A percentile compares a stretch with the other conserved stretches of the same genome.
phyloP scores from a whole-genome alignment of 306 rosid genomes.

The Fragaria vesca region DNA sequence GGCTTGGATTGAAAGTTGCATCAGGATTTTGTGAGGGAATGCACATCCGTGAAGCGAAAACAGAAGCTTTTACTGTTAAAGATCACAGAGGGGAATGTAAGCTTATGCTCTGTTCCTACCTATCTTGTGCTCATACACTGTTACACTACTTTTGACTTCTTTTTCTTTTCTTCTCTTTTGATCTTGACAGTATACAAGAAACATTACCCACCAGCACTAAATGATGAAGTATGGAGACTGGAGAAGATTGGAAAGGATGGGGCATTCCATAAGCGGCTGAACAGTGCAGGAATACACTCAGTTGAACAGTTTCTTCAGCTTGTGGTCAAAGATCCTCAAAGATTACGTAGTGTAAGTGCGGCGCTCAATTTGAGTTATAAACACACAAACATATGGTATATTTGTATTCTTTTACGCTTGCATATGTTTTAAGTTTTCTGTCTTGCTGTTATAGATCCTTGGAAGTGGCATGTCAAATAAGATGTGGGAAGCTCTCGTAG shows the following conservation, averaged over 20 bases:
- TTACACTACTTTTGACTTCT: background rate
- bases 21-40: conserved; percentile 74
- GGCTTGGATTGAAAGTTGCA: conserved; percentile 89
- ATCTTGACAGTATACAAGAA: conserved; percentile 86
- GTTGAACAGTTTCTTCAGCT: conserved; percentile 92
- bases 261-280: conserved; percentile 92
- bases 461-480: conserved; percentile 99
- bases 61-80: conserved; percentile 97
- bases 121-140: conserved; percentile 7
- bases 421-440: conserved; percentile 25
- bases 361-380: conserved; percentile 23
- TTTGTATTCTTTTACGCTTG: background rate
- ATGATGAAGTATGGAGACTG: conserved; percentile 94
- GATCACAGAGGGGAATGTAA: conserved; percentile 99
- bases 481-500: conserved; percentile 99
- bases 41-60: conserved; percentile 92
- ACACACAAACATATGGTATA: background rate
- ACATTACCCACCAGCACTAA: conserved; percentile 90
- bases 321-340: conserved; percentile 75
- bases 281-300: conserved; percentile 38
- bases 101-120: conserved; percentile 31
- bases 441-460: conserved; percentile 66
- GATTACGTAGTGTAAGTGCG: conserved; percentile 69
- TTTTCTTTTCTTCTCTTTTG: conserved; percentile 17
- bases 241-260: conserved; percentile 99